Evolutionary conservation across 805 yeast species (phyloP).

Genomic region (Starmerella scarabaei): DNA sequence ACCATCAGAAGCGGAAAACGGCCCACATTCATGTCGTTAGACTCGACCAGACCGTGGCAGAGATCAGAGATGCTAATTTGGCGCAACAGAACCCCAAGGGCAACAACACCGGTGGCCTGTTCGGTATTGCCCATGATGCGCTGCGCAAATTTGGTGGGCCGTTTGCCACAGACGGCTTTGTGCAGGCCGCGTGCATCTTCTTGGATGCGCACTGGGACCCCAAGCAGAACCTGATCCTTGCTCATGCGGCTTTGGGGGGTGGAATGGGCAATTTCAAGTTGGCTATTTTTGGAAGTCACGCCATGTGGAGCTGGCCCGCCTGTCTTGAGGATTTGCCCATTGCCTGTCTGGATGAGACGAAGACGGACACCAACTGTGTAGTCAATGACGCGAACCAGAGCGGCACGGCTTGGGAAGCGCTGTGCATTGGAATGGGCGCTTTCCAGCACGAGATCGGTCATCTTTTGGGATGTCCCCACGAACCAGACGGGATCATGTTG

Average conservation of each 20-base stretch:
- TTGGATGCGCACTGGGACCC: constrained; percentile 79
- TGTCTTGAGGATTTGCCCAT: constrained; percentile 56
- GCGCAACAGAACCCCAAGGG: constrained; percentile 83
- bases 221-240: constrained; percentile 42
- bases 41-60: constrained; percentile 51
- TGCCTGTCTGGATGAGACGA: constrained; percentile 60
- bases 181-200: constrained; percentile 75
- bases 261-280: constrained; percentile 55
- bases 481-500: constrained; percentile 78
- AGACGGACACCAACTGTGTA: constrained; percentile 50
- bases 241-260: constrained; percentile 94
- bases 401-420: constrained; percentile 81
- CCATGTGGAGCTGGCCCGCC: constrained; percentile 86
- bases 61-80: constrained; percentile 60
- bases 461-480: constrained; percentile 81
- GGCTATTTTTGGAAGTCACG: constrained; percentile 92
- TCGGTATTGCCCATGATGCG: constrained; percentile 67
- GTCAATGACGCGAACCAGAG: constrained; percentile 83
- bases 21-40: constrained; percentile 70
- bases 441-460: constrained; percentile 95
- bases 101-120: constrained; percentile 59
- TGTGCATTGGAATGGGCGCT: constrained; percentile 79
- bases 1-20: constrained; percentile 36
- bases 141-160: constrained; percentile 45
- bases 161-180: constrained; percentile 34